Evolutionary conservation across 257 asterid genomes (phyloP), one percentile per base, ranked within the genome.

Genomic region (Plantago ovata): DNA sequence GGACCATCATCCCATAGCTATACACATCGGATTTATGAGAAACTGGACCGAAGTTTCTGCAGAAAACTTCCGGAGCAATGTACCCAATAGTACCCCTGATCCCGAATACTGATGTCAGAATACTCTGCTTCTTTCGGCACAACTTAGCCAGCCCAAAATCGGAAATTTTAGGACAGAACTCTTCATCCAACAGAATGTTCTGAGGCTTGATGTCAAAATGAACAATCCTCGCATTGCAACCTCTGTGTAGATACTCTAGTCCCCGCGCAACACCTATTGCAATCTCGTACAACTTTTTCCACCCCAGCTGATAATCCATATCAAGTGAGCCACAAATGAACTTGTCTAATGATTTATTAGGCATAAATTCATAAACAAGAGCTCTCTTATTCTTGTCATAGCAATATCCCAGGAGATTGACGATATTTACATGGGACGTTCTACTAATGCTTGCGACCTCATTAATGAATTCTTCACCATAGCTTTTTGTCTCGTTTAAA

Each of bases 181-280:
- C 32, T 24, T 24, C 32, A 24, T 86, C 95, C 75, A 83, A 24
- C 15, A 86, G n/a, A n/a, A n/a, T n/a, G n/a, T n/a, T n/a, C n/a
- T n/a, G n/a, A n/a, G n/a, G n/a, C n/a, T n/a, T n/a, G 87, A 83
- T 87, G 58, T 85, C 95, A 13, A 88, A 88, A 58, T 83, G 95
- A 41, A 86, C 84, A 56, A 77, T 67, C 54, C 82, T 71, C 12
- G 81, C 71, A 58, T 38, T 81, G 41, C 84, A 78, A 15, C 78
- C 85, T 38, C 75, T 38, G 56, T 84, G 94, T 10, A 84, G 77
- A 71, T 73, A 84, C 52, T 87, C 80, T 19, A 84, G 59, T 47
- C 85, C 90, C 9, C 67, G 72, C 38, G 90, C 92, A 7, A 83
- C 71, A 41, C 81, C 95, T 36, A 76, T 67, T 69, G 84, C 86